Evolutionary conservation across 441 rosid genomes (phyloP), one percentile per base, ranked within the genome.

Genomic region (Pelargonium fulgidum): DNA sequence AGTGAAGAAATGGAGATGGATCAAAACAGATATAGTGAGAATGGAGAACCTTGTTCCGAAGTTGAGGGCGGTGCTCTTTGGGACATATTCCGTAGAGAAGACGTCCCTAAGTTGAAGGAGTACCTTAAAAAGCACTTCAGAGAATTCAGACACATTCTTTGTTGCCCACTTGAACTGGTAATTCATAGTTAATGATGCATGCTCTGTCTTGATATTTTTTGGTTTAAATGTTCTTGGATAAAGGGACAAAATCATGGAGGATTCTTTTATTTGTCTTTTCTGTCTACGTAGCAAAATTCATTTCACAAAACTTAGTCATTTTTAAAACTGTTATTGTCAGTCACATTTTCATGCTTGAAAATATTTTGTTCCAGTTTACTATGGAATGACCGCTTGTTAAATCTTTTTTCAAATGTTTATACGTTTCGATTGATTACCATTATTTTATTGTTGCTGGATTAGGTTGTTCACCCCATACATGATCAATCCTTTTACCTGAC

Each of bases 61-160:
- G 74, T 48, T 54, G 83, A 83, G 14, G 89, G 85, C 67, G 91
- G 91, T 74, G 97, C 97, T 68, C 70, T 89, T 7, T 93, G 98
- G 97, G 98, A 93, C 74, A 86, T 93, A 72, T 93, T 90, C 72
- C 87, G 94, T 63, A 83, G 92, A 73, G 73, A 89, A 83, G 98
- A 91, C 82, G 85, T 82, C 74, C 81, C 87, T 13, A 85, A 85
- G 82, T 75, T 93, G 78, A 77, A 80, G 78, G 80, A 82, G 19
- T 93, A 86, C 79, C 88, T 93, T 44, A 56, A 63, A 44, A 86
- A 77, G 76, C 92, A 89, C 75, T 85, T 81, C 67, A 75, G 71
- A 62, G 96, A 93, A 79, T 93, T 93, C 73, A 85, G 73, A 52
- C 59, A 52, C 59, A 14, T 14, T 52, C 13, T 3, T 52, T 52